Percentiles rank a stretch among this genome's conserved stretches.
phyloP scores from a whole-genome alignment of 306 rosid genomes.

The Calophaca sinica region DNA sequence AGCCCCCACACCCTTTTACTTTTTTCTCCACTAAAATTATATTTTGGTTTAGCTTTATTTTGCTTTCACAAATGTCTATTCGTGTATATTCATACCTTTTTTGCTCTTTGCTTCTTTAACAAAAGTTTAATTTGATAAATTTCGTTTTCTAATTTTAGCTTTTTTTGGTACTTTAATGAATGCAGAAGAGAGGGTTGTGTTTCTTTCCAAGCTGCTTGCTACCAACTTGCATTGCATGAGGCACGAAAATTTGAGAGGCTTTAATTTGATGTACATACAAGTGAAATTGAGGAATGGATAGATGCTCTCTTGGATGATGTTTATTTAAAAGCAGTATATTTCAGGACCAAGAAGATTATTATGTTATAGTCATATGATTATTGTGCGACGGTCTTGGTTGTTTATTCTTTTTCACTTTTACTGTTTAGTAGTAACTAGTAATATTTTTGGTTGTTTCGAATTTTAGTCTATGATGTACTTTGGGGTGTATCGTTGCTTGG shows the following conservation, averaged over 20 bases:
- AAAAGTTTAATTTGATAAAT: constrained; percentile 26
- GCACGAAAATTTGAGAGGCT: constrained; percentile 41
- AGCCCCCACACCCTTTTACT: not conserved
- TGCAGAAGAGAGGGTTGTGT: constrained; percentile 83
- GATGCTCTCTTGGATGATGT: constrained; percentile 42
- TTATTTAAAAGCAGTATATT: constrained; percentile 21
- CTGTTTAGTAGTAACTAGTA: not conserved
- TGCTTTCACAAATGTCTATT: constrained; percentile 31
- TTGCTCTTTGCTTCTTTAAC: constrained; percentile 34
- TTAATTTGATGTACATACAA: constrained; percentile 47
- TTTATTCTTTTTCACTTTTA: constrained; percentile 32
- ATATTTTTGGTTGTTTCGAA: constrained; percentile 26
- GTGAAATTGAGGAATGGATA: constrained; percentile 37
- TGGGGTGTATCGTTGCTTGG: constrained; percentile 35
- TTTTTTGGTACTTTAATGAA: not conserved
- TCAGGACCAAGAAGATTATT: constrained; percentile 31
- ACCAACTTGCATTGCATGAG: constrained; percentile 74
- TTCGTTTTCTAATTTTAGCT: constrained; percentile 20
- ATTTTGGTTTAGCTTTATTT: constrained; percentile 3
- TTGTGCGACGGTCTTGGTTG: constrained; percentile 27
- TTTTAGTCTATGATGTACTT: constrained; percentile 34
- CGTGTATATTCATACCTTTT: not conserved
- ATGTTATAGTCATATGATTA: constrained; percentile 14
- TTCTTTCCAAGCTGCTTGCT: constrained; percentile 75
- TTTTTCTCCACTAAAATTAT: constrained; percentile 33